These are phyloP conservation scores for Coccomyxa sp. DNA, from an alignment of 139 green algal species.

Conservation along the genomic window DNA sequence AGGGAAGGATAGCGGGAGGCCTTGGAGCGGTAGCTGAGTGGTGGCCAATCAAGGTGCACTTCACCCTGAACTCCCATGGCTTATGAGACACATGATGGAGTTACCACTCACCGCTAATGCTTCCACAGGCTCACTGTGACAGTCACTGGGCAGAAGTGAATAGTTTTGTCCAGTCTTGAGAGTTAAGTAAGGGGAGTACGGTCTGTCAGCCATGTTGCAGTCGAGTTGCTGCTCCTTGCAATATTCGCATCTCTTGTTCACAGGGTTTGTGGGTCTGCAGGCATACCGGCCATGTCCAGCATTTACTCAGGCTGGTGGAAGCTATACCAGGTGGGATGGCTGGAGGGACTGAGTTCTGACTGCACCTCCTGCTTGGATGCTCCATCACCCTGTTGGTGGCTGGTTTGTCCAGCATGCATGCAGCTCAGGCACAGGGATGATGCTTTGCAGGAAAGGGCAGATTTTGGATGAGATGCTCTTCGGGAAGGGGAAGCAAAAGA, in stretches of 20 bases:
- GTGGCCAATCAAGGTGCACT: constrained; percentile 76
- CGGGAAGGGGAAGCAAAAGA: constrained; percentile 24
- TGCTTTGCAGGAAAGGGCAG: constrained; percentile 70
- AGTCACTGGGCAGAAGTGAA: too few relatives aligned
- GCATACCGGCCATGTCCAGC: constrained; percentile 74
- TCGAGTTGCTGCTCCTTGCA: too few relatives aligned
- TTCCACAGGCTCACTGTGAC: too few relatives aligned
- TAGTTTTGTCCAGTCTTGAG: too few relatives aligned
- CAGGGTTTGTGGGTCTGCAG: not conserved
- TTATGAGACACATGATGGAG: too few relatives aligned
- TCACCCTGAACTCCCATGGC: not conserved
- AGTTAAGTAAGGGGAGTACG: too few relatives aligned
- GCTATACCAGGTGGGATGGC: constrained; percentile 58
- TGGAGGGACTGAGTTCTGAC: too few relatives aligned
- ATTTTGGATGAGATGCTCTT: constrained; percentile 79
- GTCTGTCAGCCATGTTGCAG: too few relatives aligned
- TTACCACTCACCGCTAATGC: too few relatives aligned
- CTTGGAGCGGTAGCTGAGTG: constrained; percentile 66
- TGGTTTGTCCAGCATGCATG: too few relatives aligned
- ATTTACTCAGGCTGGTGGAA: constrained; percentile 43
- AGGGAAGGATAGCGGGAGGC: constrained; percentile 67
- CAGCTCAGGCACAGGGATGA: too few relatives aligned
- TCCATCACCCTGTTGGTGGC: not conserved
- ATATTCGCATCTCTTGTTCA: not conserved
- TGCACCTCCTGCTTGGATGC: not conserved